Base-by-base conservation (phyloP, 371 early-diverging fungal genomes). In the Parasitella parasitica region DNA sequence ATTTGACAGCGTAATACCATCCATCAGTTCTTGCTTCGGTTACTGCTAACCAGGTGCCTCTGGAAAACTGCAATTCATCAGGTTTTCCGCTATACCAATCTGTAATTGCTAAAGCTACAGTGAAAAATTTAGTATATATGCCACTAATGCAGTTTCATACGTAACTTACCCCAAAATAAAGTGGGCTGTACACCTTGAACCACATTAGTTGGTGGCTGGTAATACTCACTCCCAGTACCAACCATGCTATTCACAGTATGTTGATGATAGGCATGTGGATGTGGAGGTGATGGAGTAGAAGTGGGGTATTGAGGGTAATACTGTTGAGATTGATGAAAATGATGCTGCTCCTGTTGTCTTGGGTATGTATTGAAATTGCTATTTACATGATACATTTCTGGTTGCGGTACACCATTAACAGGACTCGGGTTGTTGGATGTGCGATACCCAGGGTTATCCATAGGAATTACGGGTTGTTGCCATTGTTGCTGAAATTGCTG, bases 21-120 rank as follows among this genome's bases (percentile, higher is more conserved):
- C 64, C 64, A 7, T 89, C 90, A 38, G 86, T 83, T 20, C 80
- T 77, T 1, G 81, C 78, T 16, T 84, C 82, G 1, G 75, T 76
- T 0, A 88, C 69, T 0, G 90, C 91, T 15, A 97, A 70, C 53
- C 93, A 72, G 53, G 91, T 86, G 5, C 92, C 93, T 64, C 90
- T 85, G 6, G 66, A 75, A 34, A 94, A 86, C 16, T 83, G 79
- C 11, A 97, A 73, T 65, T 95, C 95, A 50, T 91, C 94, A 6
- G 84, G 76, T 20, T 88, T 86, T 11, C 89, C 89, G 4, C 92
- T 85, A 35, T 83, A 80, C 67, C 94, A 95, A 69, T 95, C 94
- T 54, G 92, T 91, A 6, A 95, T 67, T 4, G 88, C 91, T 13
- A 88, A 85, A 18, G 92, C 96, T 94, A 77, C 26, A 9, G 11